Percentiles rank a stretch among this genome's conserved stretches.
Evolutionary conservation across 2,329 filamentous ascomycete genomes (phyloP).

Genomic region (Fusarium sororula): DNA sequence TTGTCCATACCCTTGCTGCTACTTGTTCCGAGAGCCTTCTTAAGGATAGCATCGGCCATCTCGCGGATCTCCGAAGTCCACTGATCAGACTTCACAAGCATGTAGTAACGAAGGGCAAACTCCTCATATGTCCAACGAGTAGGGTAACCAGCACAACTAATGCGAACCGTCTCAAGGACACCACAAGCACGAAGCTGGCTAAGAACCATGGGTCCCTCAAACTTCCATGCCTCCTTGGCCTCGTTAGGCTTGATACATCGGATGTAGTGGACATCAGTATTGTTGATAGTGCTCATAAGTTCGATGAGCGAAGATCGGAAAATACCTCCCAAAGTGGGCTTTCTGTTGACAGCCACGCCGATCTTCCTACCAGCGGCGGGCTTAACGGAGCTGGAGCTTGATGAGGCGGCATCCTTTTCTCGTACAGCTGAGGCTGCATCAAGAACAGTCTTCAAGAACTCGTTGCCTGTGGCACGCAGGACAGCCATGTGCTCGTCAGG

Average conservation of each 20-base stretch:
- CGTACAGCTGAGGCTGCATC: slow-evolving; percentile 86
- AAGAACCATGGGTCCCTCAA: slow-evolving; percentile 98
- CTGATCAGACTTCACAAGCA: slow-evolving; percentile 87
- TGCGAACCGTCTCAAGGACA: slow-evolving; percentile 97
- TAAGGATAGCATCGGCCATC: slow-evolving; percentile 93
- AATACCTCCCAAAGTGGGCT: slow-evolving; percentile 96
- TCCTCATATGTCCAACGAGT: slow-evolving; percentile 99
- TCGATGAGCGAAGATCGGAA: slow-evolving; percentile 99
- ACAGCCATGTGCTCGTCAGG: slow-evolving; percentile 98
- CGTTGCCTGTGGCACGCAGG: slow-evolving; percentile 82
- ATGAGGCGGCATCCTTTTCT: slow-evolving; percentile 82
- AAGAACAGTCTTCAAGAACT: slow-evolving; percentile 84
- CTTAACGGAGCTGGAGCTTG: slow-evolving; percentile 77
- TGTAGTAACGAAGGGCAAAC: slow-evolving; percentile 97
- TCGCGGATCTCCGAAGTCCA: slow-evolving; percentile 95
- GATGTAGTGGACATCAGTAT: slow-evolving; percentile 98
- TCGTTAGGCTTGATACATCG: slow-evolving; percentile 99
- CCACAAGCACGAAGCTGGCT: slow-evolving; percentile 97
- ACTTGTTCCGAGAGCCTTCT: slow-evolving; percentile 83
- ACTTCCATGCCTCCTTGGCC: slow-evolving; percentile 95
- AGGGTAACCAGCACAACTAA: slow-evolving; percentile 96
- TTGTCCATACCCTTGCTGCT: slow-evolving; percentile 83
- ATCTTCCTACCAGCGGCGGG: slow-evolving; percentile 84
- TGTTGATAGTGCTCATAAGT: slow-evolving; percentile 97
- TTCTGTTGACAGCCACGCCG: slow-evolving; percentile 91